Base-by-base conservation (phyloP, 192 early-diverging fungal species). In the Oehlia diaphana region DNA sequence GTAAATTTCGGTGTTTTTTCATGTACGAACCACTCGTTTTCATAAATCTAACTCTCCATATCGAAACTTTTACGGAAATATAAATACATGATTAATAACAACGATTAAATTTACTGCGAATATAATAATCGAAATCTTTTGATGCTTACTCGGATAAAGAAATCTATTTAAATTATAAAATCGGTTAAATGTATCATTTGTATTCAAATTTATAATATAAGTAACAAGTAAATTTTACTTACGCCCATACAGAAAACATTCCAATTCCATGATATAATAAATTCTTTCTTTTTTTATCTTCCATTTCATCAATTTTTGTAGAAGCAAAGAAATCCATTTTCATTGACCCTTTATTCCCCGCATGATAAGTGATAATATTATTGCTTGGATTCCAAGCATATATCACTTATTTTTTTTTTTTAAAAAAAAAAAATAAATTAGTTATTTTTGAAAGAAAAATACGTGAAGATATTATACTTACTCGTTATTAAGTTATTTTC, bases 161-260 rank as follows among this genome's bases (percentile, higher is more conserved):
- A 79, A 23, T 4, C 75, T 76, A 63, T 76, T 7, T 33, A 76
- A 50, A 10, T 50, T 21, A 42, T 37, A 42, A 42, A 42, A 42
- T 42, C 5, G 5, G 39, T 42, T 42, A 42, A 35, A 35, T 14
- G 35, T 37, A 37, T 35, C 1, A 4, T 42, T 53, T 44, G 2
- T n/a, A 19, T 47, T 19, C 5, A 13, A 16, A 33, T 42, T 42
- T 42, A 42, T 42, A 42, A 42, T 42, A 42, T 0, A 58, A 50
- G 16, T 13, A 58, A 58, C 6, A 58, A 8, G 21, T 33, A 26
- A 76, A 76, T 26, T 26, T 26, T 28, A 28, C 62, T 21, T 64
- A 76, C 75, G 39, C 44, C 78, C 78, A 79, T 16, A 50, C 47
- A 35, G 61, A 14, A 53, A 79, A 71, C 78, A 79, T 79, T 16